Evolutionary conservation across 306 rosid genomes (phyloP), one percentile per base, ranked within the genome.

Genomic region (Acacia confusa): DNA sequence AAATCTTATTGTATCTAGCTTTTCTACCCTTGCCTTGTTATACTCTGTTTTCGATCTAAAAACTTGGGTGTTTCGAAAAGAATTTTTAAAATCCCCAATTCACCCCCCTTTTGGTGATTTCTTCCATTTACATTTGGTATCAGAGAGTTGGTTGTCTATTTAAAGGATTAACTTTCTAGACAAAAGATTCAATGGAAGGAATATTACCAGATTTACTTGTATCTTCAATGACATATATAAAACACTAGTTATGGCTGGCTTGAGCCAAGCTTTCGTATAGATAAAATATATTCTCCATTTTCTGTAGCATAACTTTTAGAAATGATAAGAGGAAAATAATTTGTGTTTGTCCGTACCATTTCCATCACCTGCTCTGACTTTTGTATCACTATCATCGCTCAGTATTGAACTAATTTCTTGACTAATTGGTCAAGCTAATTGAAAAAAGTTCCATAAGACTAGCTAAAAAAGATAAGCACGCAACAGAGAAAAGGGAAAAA

Each of bases 271-370:
- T 81, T 82, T 24, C 40, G 41, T 43, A 78, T 82, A 38, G 84
- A 58, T 50, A 84, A 68, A 47, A 75, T 79, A 79, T 75, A 65
- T 2, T 80, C 85, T 67, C 75, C 84, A 60, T 81, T 83, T 78
- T 84, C 97, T 95, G 95, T 81, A 82, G 38, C 43, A 63, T 57
- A 80, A 70, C 73, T 61, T 81, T 57, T 61, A 69, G 67, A 79
- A 57, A 67, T 17, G 41, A 79, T 75, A 64, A 72, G 52, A 76
- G 38, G 40, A 22, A 61, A 79, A 72, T 61, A 89, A 81, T 63
- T 30, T 82, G 78, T 84, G 81, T 74, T 57, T 80, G 67, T 69
- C 65, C 84, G 70, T 77, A 84, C 90, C 85, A 81, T 70, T 77
- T 68, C 71, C 80, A 32, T 70, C 88, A 69, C 79, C 84, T 53